These are phyloP conservation scores for Pedinophyceae sp. DNA, from an alignment of 139 green algal species.

Conservation along the genomic window DNA sequence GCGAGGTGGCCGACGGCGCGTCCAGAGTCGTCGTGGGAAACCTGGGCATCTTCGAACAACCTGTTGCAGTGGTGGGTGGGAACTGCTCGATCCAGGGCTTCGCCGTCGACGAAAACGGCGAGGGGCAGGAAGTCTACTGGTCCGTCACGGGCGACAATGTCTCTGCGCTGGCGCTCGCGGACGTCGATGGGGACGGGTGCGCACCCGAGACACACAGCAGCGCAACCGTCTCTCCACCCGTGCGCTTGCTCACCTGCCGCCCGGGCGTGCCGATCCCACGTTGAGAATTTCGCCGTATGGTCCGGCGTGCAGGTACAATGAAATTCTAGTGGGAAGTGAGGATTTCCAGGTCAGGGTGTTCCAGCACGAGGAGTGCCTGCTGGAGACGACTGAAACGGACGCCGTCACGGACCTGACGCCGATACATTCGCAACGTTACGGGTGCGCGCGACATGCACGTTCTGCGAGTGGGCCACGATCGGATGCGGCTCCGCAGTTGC, in stretches of 20 bases:
- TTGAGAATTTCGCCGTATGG: no score
- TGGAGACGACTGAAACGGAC: slow-evolving; percentile 33
- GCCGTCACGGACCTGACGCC: slow-evolving; percentile 26
- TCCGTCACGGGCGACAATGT: slow-evolving; percentile 52
- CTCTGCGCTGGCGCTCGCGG: slow-evolving; percentile 33
- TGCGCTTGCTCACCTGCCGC: no score
- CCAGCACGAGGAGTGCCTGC: slow-evolving; percentile 33
- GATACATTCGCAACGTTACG: slow-evolving; percentile 23
- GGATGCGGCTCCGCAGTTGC: no score
- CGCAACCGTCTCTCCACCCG: no score
- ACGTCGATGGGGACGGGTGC: slow-evolving; percentile 32
- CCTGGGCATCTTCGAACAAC: slow-evolving; percentile 10
- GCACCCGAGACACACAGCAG: no score
- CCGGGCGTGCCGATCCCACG: no score
- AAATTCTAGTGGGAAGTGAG: slow-evolving; percentile 50
- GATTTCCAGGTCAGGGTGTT: slow-evolving; percentile 54
- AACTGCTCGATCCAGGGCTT: slow-evolving; percentile 53
- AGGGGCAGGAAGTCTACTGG: slow-evolving; percentile 51
- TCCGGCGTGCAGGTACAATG: no score
- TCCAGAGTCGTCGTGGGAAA: slow-evolving; percentile 22
- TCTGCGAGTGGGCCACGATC: no score
- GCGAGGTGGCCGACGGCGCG: slow-evolving; percentile 41
- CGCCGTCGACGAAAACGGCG: slow-evolving; percentile 18
- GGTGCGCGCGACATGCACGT: no score
- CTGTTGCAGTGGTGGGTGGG: slow-evolving; percentile 39